A percentile compares a stretch with the other conserved stretches of the same genome.
Conservation (phyloP, 768 basidiomycete genomes). For the Mycena vulgaris region DNA sequence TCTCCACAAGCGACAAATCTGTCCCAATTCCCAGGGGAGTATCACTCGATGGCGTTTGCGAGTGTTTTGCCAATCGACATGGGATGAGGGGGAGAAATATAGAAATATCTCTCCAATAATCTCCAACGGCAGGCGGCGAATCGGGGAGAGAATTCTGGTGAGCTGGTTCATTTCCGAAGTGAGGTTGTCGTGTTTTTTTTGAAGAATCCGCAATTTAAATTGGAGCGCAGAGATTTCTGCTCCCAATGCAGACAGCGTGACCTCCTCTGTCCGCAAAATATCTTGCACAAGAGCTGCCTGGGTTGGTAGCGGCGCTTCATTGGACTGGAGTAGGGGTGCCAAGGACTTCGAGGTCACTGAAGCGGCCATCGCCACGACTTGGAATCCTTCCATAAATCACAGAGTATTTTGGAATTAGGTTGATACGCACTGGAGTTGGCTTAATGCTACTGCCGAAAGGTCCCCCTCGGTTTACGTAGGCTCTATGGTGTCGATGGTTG, state of each 20-base stretch:
- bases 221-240: constrained; percentile 5
- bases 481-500: too few species aligned
- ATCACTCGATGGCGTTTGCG: neutral
- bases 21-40: constrained; percentile 20
- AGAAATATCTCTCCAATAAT: constrained; percentile 23
- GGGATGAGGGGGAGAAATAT: constrained; percentile 1
- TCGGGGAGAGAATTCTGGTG: constrained; percentile 2
- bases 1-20: constrained; percentile 22
- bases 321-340: neutral
- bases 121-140: constrained; percentile 17
- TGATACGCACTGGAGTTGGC: too few species aligned
- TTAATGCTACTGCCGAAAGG: too few species aligned
- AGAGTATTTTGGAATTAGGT: too few species aligned
- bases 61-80: neutral
- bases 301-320: neutral
- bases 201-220: neutral
- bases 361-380: too few species aligned
- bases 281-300: neutral
- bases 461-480: too few species aligned
- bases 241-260: neutral
- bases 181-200: neutral
- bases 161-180: neutral
- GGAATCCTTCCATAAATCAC: too few species aligned
- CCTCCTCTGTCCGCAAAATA: neutral
- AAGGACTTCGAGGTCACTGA: neutral